Conservation (phyloP, 2,329 filamentous ascomycete species). For the Aspergillus pseudotamarii region DNA sequence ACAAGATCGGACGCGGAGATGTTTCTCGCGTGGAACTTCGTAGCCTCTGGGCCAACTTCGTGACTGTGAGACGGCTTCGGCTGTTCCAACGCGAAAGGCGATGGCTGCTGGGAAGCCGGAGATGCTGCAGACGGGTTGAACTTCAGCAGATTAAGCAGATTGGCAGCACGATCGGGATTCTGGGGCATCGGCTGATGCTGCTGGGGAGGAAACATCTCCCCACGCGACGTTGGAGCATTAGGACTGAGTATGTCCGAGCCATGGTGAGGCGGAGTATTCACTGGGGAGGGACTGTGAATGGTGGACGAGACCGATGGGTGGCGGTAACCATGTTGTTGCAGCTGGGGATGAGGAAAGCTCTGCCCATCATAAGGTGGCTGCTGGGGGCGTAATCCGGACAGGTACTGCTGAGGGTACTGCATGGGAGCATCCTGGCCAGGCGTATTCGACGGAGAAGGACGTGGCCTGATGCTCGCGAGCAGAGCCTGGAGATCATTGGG, state of each 20-base stretch:
- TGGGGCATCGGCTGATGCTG: slow-evolving; percentile 40
- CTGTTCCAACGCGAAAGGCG: slow-evolving; percentile 27
- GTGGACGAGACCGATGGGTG: slow-evolving; percentile 62
- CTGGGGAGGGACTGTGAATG: slow-evolving; percentile 58
- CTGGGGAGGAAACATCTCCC: slow-evolving; percentile 44
- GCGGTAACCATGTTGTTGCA: slow-evolving; percentile 48
- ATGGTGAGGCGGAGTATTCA: slow-evolving; percentile 59
- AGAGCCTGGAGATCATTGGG: slow-evolving; percentile 51
- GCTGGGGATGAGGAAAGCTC: slow-evolving; percentile 35
- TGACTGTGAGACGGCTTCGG: slow-evolving; percentile 30
- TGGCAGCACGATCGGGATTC: slow-evolving; percentile 55
- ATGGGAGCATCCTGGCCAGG: slow-evolving; percentile 33
- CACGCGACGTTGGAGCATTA: slow-evolving; percentile 48
- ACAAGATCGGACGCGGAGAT: slow-evolving; percentile 62
- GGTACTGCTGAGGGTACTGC: slow-evolving; percentile 34
- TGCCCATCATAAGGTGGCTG: slow-evolving; percentile 33
- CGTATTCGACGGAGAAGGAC: slow-evolving; percentile 38
- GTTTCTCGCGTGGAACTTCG: slow-evolving; percentile 36
- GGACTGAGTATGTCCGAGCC: slow-evolving; percentile 63
- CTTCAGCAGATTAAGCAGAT: slow-evolving; percentile 66
- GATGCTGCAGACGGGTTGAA: slow-evolving; percentile 55
- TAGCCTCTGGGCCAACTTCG: slow-evolving; percentile 25
- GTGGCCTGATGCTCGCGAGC: slow-evolving; percentile 48
- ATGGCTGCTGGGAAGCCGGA: slow-evolving; percentile 33
- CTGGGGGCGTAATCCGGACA: slow-evolving; percentile 33